Evolutionary conservation across 2,329 filamentous ascomycete species (phyloP), one percentile per base, ranked within the genome.

Genomic region (Cladosporium colombiae): DNA sequence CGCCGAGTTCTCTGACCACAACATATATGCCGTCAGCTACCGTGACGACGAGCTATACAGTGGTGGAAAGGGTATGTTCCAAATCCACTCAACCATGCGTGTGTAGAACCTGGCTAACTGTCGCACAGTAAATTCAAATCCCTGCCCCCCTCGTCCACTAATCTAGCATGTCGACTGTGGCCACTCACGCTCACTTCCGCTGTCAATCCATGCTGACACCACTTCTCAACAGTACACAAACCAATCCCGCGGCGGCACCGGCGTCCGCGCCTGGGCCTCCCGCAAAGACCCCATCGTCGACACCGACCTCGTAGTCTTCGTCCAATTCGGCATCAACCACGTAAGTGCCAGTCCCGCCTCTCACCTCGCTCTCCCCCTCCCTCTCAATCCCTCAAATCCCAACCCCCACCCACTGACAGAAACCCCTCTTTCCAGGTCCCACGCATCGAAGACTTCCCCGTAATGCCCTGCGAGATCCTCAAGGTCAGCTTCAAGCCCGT

Each of bases 281-380:
- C 78, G 83, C n/a, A 80, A 83, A 65, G 84, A 86, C 65, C 78
- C 78, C 56, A 83, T 86, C 60, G 81, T 82, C 64, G 84, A 87
- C 66, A 80, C 82, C 4, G 84, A 88, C 71, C 78, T 87, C 18
- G 85, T 87, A 3, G 78, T 85, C 60, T 88, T 81, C 66, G 74
- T 86, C 21, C 85, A 87, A 70, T 85, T 86, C 35, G 84, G 84
- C 23, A 81, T 87, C 66, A 87, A 85, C 31, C 85, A 87, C 67
- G 71, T 74, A 65, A 70, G 71, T 66, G 18, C 64, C 8, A 27
- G 33, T 31, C 18, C 27, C 27, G 27, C 27, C 27, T 60, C 35
- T 33, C 31, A 33, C 31, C 8, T 33, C 31, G 11, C 49, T 64
- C 13, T 33, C 6, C 27, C 27, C 27, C 27, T 18, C 60, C 33